phyloP scores from a whole-genome alignment of 164 flowering plant genomes.

The Aristolochia contorta region DNA sequence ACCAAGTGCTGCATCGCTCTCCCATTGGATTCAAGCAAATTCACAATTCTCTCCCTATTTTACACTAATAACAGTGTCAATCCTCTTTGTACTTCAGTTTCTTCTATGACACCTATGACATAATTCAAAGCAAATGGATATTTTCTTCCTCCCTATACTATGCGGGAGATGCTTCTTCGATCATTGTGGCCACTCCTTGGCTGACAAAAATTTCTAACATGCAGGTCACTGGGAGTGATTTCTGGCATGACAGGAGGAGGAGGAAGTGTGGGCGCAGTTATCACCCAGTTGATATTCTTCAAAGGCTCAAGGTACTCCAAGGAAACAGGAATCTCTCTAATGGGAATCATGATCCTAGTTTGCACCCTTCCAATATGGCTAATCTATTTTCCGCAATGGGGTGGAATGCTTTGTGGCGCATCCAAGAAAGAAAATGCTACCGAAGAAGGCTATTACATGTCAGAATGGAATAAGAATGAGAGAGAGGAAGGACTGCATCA shows the following conservation, averaged over 20 bases:
- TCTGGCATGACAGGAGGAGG: slow-evolving; percentile 98
- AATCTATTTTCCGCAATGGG: slow-evolving; percentile 91
- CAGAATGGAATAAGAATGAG: slow-evolving; percentile 64
- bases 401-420: slow-evolving; percentile 76
- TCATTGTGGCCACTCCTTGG: not conserved
- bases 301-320: slow-evolving; percentile 61
- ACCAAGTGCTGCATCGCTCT: too few relatives aligned
- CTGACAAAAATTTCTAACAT: too few relatives aligned
- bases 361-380: slow-evolving; percentile 57
- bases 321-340: slow-evolving; percentile 63
- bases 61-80: too few relatives aligned
- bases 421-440: slow-evolving; percentile 30
- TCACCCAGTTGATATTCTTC: slow-evolving; percentile 82
- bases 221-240: slow-evolving; percentile 73
- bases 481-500: slow-evolving; percentile 45
- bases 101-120: too few relatives aligned
- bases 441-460: slow-evolving; percentile 70
- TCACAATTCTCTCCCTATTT: too few relatives aligned
- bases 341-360: slow-evolving; percentile 79
- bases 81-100: too few relatives aligned
- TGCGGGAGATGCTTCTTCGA: not conserved
- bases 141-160: too few relatives aligned
- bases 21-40: too few relatives aligned
- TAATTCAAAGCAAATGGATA: too few relatives aligned
- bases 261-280: slow-evolving; percentile 77